phyloP scores from a whole-genome alignment of 176 grass and related monocot species.

The Zea luxurians region DNA sequence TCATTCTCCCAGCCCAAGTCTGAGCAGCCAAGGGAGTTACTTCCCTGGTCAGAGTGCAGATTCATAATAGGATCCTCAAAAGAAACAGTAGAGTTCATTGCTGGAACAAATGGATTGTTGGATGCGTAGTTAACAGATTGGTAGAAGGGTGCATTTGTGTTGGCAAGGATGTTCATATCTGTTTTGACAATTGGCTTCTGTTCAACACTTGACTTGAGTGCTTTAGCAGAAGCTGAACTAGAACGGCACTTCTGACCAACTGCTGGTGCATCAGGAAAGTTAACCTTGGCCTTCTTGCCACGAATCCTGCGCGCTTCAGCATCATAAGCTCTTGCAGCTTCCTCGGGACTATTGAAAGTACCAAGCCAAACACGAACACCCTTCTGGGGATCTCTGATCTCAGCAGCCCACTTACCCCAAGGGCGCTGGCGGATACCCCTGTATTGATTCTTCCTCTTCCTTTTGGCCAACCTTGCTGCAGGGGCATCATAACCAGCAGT shows the following conservation, averaged over 20 bases:
- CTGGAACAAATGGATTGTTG: slow-evolving; percentile 34
- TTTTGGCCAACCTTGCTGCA: slow-evolving; percentile 58
- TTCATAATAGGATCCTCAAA: slow-evolving; percentile 43
- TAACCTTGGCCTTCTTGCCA: slow-evolving; percentile 97
- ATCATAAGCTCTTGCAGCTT: slow-evolving; percentile 97
- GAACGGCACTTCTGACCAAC: slow-evolving; percentile 40
- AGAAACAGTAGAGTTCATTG: slow-evolving; percentile 41
- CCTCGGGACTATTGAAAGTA: slow-evolving; percentile 93
- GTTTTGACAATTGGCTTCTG: slow-evolving; percentile 35
- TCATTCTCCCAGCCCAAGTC: slow-evolving; percentile 61
- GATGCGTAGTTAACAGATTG: slow-evolving; percentile 39
- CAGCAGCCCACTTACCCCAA: slow-evolving; percentile 99
- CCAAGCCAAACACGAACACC: slow-evolving; percentile 96
- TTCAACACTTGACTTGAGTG: slow-evolving; percentile 32
- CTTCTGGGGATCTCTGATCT: slow-evolving; percentile 93
- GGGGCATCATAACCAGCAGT: not conserved
- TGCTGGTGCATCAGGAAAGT: slow-evolving; percentile 65
- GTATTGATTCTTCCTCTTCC: slow-evolving; percentile 92
- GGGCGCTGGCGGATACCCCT: slow-evolving; percentile 94
- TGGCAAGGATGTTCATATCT: slow-evolving; percentile 33
- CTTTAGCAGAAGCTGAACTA: slow-evolving; percentile 30
- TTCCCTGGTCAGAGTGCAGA: slow-evolving; percentile 74
- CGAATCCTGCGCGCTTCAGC: slow-evolving; percentile 85
- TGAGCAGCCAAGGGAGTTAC: slow-evolving; percentile 55
- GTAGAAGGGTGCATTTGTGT: slow-evolving; percentile 37